Base-by-base conservation (phyloP, 768 basidiomycete species). In the Mycena haematopus region DNA sequence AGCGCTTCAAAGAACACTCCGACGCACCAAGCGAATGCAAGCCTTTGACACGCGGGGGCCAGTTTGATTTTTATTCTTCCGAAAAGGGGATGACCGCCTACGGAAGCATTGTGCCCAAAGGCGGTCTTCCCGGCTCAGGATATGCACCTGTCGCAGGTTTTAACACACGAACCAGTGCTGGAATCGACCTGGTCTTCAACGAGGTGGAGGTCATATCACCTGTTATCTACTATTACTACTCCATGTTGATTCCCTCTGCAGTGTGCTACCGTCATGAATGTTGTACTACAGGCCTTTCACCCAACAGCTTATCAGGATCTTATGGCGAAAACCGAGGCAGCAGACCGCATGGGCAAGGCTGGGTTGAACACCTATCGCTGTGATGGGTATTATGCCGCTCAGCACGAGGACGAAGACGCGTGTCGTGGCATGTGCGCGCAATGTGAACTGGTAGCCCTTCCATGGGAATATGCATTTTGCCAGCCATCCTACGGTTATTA, bases 401-500 rank as follows among this genome's bases (percentile, higher is more conserved):
- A 54, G 38, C 53, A 54, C 17, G 3, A 3, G 9, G 53, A 54
- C 15, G 0, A 15, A 0, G 53, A 54, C n/a, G 24, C 2, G 2
- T 54, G 53, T 19, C 10, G 15, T 2, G 25, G 53, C 3, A 17
- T 42, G 6, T 54, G 38, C 38, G 2, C 14, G 1, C 22, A 25
- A 8, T 27, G 6, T 11, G 40, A 54, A 25, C 25, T 25, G 7
- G 8, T 19, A 5, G 53, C 53, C 1, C 25, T 54, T 1, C 38
- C 24, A 2, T 27, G 38, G 25, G 53, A 54, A 10, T 54, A 42
- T 29, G 40, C 25, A 2, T 54, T 54, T 29, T 54, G 53, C 40
- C 38, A 42, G 40, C 53, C 53, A 19, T 42, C 53, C 10, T 54
- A 54, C 9, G 53, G 53, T 1, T 54, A 54, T 27, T 54, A 54